These are phyloP conservation scores for Wickerhamomyces chambardii DNA, from an alignment of 805 yeast genomes.

Conservation along the genomic window DNA sequence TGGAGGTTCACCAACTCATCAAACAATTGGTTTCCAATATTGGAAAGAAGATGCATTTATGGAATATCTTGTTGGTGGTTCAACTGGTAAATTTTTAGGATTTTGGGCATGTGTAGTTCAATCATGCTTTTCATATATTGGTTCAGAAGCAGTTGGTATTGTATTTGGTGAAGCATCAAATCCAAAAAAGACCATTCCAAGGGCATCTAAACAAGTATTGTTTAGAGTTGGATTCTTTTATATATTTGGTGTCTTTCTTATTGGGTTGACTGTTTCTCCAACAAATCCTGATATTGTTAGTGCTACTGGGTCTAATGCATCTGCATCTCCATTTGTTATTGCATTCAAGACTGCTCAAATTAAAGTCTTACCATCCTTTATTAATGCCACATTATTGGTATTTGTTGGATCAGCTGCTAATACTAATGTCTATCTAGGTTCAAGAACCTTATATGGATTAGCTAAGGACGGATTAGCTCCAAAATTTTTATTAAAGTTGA, in stretches of 20 bases:
- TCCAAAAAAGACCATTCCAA: constrained; percentile 64
- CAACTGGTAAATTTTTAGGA: constrained; percentile 49
- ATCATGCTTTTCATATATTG: constrained; percentile 53
- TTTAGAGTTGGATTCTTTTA: constrained; percentile 63
- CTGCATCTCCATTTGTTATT: constrained; percentile 80
- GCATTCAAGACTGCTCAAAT: constrained; percentile 67
- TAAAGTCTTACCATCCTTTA: constrained; percentile 57
- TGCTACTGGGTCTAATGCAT: constrained; percentile 47
- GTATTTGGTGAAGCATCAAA: constrained; percentile 67
- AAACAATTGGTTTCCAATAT: constrained; percentile 63
- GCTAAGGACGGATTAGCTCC: constrained; percentile 74
- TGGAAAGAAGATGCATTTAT: constrained; percentile 61
- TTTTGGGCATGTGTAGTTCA: constrained; percentile 57
- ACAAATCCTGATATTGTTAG: constrained; percentile 35
- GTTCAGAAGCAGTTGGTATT: constrained; percentile 62
- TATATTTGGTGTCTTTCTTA: constrained; percentile 46
- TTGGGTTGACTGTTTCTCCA: constrained; percentile 63
- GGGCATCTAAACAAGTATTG: constrained; percentile 61
- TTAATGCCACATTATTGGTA: constrained; percentile 70
- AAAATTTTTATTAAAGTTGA: constrained; percentile 51
- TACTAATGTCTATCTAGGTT: constrained; percentile 69
- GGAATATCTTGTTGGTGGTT: constrained; percentile 29
- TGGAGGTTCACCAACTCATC: constrained; percentile 75
- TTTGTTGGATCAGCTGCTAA: constrained; percentile 79
- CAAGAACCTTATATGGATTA: constrained; percentile 67